phyloP scores from a whole-genome alignment of 176 grass and related monocot species.

The Thalia dealbata region DNA sequence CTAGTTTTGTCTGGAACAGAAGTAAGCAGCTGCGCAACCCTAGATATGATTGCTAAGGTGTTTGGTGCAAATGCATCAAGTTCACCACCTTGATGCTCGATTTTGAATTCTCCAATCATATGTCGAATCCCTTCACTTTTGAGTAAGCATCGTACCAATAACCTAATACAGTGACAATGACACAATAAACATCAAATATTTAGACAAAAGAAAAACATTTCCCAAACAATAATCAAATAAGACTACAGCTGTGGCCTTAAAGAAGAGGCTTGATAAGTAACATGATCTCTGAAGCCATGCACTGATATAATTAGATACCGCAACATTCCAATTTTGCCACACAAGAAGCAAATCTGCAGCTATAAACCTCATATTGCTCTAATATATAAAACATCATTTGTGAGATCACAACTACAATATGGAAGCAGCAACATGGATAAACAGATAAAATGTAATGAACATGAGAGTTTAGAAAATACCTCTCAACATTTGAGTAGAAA shows the following conservation, averaged over 20 bases:
- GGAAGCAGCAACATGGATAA: not conserved
- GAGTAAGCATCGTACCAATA: conserved; percentile 63
- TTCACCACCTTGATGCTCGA: conserved; percentile 16
- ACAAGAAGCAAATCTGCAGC: not conserved
- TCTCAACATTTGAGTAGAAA: conserved; percentile 66
- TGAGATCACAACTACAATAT: not conserved
- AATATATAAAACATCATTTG: not conserved
- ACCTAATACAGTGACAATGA: conserved; percentile 28
- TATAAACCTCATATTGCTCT: not conserved
- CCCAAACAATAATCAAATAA: not conserved
- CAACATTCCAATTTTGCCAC: not conserved
- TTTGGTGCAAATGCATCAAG: conserved; percentile 35
- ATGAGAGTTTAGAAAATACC: conserved; percentile 21
- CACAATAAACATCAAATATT: no score
- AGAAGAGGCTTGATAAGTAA: not conserved
- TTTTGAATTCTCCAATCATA: conserved; percentile 48
- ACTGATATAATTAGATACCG: not conserved
- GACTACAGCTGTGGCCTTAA: not conserved
- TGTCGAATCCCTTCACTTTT: conserved; percentile 59
- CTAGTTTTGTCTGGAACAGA: conserved; percentile 94
- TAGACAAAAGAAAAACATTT: no score
- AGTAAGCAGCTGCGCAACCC: conserved; percentile 57
- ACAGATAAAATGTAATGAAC: not conserved
- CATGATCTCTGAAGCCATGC: not conserved
- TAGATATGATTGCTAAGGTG: conserved; percentile 36